Evolutionary conservation across 805 yeast genomes (phyloP), one percentile per base, ranked within the genome.

Genomic region (Sungouiella thailandica): DNA sequence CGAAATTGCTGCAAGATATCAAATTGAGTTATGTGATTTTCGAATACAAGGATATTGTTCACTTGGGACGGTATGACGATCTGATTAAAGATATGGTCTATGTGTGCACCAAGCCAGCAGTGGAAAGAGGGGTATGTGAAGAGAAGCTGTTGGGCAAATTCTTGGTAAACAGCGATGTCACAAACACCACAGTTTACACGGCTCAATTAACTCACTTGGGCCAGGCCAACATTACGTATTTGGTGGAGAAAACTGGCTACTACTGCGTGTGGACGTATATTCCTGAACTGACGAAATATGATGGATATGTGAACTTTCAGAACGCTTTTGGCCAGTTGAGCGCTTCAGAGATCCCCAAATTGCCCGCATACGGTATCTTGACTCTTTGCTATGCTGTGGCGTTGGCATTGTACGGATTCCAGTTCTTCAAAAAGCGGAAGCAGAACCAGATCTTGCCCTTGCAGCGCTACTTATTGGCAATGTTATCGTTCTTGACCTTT

Each of bases 301-400:
- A 69, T 32, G 83, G 90, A 11, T 58, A 62, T n/a, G 82, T 83
- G 28, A 81, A 80, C 48, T 93, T 86, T 62, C 93, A 87, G 64
- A 93, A 89, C 61, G 84, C 97, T 4, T 93, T 75, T 58, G 98
- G 98, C 37, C 75, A 85, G 39, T 66, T 93, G 37, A 76, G 94
- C 20, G 98, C 95, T 4, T 69, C 89, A 23, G 95, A 93, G 56
- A 82, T 86, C 46, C 96, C 97, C 18, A 86, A 89, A 50, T 70
- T 93, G 41, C 87, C 96, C 8, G 76, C 87, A 17, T 93, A 87
- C 56, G 97, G 96, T 1, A 74, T 84, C 11, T 68, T 87, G 50
- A 85, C 96, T 1, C 70, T 93, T 23, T 76, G 83, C 26, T 93
- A 93, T 54, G 86, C 83, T 5, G 82, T 85, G 25, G 80, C 87